phyloP scores from a whole-genome alignment of 768 basidiomycete genomes.

The Kwoniella bestiolae region DNA sequence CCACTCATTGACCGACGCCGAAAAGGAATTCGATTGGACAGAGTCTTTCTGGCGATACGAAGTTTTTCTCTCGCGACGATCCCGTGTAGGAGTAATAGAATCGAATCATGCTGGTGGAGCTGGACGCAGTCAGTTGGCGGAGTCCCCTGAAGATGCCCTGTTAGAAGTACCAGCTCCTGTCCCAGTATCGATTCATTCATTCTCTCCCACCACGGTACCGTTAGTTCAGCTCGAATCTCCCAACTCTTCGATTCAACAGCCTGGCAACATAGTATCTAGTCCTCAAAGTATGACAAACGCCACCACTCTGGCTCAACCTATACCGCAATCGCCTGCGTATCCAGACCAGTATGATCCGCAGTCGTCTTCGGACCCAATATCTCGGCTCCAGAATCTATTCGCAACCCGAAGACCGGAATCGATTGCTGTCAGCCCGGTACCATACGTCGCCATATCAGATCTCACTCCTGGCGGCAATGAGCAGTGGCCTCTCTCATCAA shows the following conservation, averaged over 20 bases:
- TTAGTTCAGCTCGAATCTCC: neutral
- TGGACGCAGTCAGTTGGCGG: neutral
- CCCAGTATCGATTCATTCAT: neutral
- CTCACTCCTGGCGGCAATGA: neutral
- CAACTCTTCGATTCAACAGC: neutral
- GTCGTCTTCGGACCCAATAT: neutral
- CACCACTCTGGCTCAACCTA: neutral
- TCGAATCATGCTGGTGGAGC: too few relatives aligned
- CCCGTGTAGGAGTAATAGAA: neutral
- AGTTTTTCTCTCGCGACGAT: conserved; percentile 12
- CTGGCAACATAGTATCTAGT: neutral
- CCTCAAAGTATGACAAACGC: neutral
- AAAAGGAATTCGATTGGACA: conserved; percentile 19
- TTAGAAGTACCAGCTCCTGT: neutral
- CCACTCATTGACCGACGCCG: conserved; percentile 11
- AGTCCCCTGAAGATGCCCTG: conserved; percentile 16
- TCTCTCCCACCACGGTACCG: neutral
- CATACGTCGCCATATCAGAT: neutral
- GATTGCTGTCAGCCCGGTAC: neutral
- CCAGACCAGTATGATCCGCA: neutral
- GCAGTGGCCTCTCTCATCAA: neutral
- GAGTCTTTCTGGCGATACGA: conserved; percentile 27
- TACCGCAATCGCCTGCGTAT: neutral
- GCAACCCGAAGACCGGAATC: conserved; percentile 2
- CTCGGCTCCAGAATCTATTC: conserved; percentile 7